These are phyloP conservation scores for Camelina sativa DNA, from an alignment of 345 rosid species.

Conservation along the genomic window DNA sequence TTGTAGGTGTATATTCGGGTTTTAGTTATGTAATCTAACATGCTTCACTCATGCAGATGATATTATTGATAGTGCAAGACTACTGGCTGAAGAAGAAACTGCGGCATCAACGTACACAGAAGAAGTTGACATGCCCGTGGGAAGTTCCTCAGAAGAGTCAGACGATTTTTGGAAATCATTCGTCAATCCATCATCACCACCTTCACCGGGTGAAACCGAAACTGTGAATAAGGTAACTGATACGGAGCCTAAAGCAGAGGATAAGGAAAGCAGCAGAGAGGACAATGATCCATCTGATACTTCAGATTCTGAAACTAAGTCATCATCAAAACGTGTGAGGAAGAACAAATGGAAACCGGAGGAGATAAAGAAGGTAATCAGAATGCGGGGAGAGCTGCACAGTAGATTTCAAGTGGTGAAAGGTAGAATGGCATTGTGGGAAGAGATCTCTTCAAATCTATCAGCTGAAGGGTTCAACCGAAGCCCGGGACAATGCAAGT, in stretches of 20 bases:
- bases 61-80: conserved; percentile 45
- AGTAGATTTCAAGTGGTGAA: conserved; percentile 72
- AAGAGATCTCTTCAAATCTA: conserved; percentile 74
- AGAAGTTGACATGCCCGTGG: conserved; percentile 38
- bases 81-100: conserved; percentile 58
- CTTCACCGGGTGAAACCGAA: conserved; percentile 47
- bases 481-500: conserved; percentile 91
- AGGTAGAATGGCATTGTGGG: conserved; percentile 97
- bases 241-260: conserved; percentile 42
- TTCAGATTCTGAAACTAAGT: conserved; percentile 49
- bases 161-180: conserved; percentile 75
- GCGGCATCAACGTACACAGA: conserved; percentile 47
- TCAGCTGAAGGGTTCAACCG: conserved; percentile 63
- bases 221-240: conserved; percentile 31
- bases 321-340: conserved; percentile 55
- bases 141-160: conserved; percentile 44
- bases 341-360: conserved; percentile 89
- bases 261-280: conserved; percentile 48
- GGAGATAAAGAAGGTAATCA: conserved; percentile 78
- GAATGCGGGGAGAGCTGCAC: conserved; percentile 70
- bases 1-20: not conserved
- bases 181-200: conserved; percentile 51
- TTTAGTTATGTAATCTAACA: conserved; percentile 6
- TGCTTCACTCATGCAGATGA: conserved; percentile 49
- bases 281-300: conserved; percentile 47